Conservation (phyloP, 768 basidiomycete species). For the Suillus tomentosus region DNA sequence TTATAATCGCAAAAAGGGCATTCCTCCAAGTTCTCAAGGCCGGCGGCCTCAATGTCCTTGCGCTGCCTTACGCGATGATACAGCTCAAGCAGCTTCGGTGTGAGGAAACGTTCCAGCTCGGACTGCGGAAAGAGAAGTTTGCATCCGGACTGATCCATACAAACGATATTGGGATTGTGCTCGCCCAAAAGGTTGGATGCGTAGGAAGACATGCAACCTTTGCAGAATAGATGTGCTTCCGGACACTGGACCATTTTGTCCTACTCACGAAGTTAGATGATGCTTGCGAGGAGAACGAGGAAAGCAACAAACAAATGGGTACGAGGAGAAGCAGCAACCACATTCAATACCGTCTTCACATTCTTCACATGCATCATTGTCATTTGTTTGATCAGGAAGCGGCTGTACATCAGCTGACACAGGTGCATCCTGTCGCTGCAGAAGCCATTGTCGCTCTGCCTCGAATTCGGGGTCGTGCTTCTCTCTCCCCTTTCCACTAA, state of each 20-base stretch:
- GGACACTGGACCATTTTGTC: conserved; percentile 87
- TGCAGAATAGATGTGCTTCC: conserved; percentile 88
- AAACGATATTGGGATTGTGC: conserved; percentile 64
- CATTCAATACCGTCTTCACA: conserved; percentile 74
- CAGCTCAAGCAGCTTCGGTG: conserved; percentile 63
- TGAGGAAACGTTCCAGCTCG: conserved; percentile 69
- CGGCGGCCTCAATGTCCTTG: conserved; percentile 79
- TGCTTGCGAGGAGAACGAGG: background rate
- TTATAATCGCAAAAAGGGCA: conserved; percentile 93
- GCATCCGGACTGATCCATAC: conserved; percentile 83
- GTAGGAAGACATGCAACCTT: conserved; percentile 66
- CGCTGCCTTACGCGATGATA: conserved; percentile 76
- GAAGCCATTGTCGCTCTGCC: conserved; percentile 49
- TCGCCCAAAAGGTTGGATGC: conserved; percentile 66
- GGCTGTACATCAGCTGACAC: conserved; percentile 27
- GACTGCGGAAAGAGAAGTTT: conserved; percentile 64
- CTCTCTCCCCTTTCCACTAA: conserved; percentile 44
- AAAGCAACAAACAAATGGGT: conserved; percentile 54
- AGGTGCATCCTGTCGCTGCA: conserved; percentile 17
- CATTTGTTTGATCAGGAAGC: conserved; percentile 35
- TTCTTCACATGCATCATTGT: conserved; percentile 45
- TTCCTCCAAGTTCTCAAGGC: conserved; percentile 78
- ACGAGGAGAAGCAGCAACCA: conserved; percentile 81
- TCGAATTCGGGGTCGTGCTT: conserved; percentile 48
- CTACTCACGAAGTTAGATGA: conserved; percentile 38